These are phyloP conservation scores for Leccinum rimulosum DNA, from an alignment of 768 basidiomycete species.

Conservation along the genomic window DNA sequence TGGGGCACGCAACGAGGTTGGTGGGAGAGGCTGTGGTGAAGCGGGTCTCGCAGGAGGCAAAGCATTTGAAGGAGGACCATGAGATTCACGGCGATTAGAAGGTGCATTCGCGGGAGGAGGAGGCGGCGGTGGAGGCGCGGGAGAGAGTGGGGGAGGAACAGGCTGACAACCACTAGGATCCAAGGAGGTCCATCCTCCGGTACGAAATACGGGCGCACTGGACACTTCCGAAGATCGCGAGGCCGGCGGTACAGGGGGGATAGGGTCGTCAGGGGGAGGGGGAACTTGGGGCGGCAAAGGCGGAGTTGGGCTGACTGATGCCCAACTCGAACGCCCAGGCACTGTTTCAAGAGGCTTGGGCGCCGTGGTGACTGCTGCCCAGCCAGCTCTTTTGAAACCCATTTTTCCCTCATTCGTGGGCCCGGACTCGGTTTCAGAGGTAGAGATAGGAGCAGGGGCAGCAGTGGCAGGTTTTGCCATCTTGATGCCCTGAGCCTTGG, in stretches of 20 bases:
- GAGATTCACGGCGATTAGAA: constrained; percentile 8
- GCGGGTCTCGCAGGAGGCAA: constrained; percentile 8
- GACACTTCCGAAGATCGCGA: constrained; percentile 14
- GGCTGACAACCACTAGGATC: constrained; percentile 45
- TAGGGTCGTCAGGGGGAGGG: constrained; percentile 8
- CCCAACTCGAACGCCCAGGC: constrained; percentile 16
- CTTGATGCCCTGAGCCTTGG: constrained; percentile 77
- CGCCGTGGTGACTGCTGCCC: constrained; percentile 39
- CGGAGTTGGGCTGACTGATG: constrained; percentile 17
- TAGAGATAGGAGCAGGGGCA: constrained; percentile 11
- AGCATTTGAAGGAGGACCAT: constrained; percentile 8
- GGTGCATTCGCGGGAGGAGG: constrained; percentile 13
- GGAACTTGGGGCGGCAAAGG: constrained; percentile 18
- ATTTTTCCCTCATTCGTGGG: constrained; percentile 15
- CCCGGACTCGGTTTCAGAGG: constrained; percentile 20
- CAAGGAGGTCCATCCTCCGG: constrained; percentile 66
- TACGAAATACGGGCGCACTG: constrained; percentile 49
- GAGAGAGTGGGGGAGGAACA: constrained; percentile 20
- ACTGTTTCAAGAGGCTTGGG: constrained; percentile 12
- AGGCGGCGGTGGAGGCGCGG: constrained; percentile 13
- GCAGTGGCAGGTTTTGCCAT: constrained; percentile 40
- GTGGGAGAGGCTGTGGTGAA: constrained; percentile 5
- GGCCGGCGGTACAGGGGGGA: constrained; percentile 14
- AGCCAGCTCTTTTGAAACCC: constrained; percentile 46
- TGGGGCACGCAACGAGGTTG: constrained; percentile 11